These are phyloP conservation scores for Hypoxylon lenormandii DNA, from an alignment of 495 filamentous ascomycete species.

Conservation along the genomic window DNA sequence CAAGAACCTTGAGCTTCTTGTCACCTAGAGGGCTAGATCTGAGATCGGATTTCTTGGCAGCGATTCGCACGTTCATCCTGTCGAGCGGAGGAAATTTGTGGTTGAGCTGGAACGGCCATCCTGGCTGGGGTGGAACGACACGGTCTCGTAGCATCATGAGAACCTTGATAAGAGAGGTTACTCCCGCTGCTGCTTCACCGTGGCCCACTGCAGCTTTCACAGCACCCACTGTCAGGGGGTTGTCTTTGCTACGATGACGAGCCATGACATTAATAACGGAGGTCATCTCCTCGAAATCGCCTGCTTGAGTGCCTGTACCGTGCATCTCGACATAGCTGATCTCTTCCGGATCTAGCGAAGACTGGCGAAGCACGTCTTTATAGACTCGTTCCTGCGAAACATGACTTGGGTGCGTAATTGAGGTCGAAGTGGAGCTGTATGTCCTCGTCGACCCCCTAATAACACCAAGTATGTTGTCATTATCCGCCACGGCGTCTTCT, in stretches of 20 bases:
- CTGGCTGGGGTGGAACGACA: slow-evolving; percentile 77
- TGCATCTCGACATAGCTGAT: too few relatives aligned
- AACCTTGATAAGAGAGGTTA: slow-evolving; percentile 76
- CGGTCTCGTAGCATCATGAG: slow-evolving; percentile 79
- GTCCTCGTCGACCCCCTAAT: too few relatives aligned
- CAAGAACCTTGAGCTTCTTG: slow-evolving; percentile 54
- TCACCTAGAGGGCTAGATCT: slow-evolving; percentile 63
- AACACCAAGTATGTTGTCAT: too few relatives aligned
- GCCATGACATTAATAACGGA: slow-evolving; percentile 67
- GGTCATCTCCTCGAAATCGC: slow-evolving; percentile 73
- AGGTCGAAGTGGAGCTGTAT: too few relatives aligned
- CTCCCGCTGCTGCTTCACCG: slow-evolving; percentile 75
- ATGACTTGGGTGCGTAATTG: too few relatives aligned
- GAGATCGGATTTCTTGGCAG: slow-evolving; percentile 12
- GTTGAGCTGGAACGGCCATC: slow-evolving; percentile 73
- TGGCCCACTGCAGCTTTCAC: slow-evolving; percentile 84
- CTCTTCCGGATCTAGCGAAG: too few relatives aligned
- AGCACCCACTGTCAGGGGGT: slow-evolving; percentile 75
- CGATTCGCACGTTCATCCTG: slow-evolving; percentile 11
- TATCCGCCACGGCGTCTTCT: slow-evolving; percentile 54
- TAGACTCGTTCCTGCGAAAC: too few relatives aligned
- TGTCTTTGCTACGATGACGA: slow-evolving; percentile 49
- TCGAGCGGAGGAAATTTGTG: slow-evolving; percentile 40
- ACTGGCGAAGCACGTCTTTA: too few relatives aligned
- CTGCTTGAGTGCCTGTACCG: slow-evolving; percentile 70